These are phyloP conservation scores for Mucor velutinosus DNA, from an alignment of 371 early-diverging fungal species.

Conservation along the genomic window DNA sequence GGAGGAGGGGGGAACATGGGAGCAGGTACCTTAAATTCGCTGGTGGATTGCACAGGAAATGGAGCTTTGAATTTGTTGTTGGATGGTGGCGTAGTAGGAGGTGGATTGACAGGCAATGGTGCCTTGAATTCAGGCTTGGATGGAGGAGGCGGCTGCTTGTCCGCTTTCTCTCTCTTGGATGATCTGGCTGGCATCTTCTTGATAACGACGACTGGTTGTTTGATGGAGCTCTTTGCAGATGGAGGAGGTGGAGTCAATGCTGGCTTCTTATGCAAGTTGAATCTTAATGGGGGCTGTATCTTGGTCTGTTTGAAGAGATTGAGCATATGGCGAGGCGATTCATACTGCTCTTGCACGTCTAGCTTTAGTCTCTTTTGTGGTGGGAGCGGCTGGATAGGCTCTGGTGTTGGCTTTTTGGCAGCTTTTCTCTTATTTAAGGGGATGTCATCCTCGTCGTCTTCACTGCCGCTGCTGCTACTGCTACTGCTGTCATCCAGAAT, in stretches of 20 bases:
- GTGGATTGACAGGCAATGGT: background rate
- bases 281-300: background rate
- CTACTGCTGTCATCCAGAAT: conserved; percentile 10
- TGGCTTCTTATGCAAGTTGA: background rate
- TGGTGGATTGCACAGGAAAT: background rate
- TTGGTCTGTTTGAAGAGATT: background rate
- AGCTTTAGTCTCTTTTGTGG: background rate
- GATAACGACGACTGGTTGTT: background rate
- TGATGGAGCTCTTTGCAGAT: background rate
- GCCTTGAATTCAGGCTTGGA: background rate
- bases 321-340: background rate
- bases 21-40: conserved; percentile 2
- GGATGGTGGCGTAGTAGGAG: background rate
- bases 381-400: background rate
- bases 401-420: background rate
- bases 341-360: background rate
- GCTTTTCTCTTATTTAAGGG: conserved; percentile 14
- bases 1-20: background rate
- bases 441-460: conserved; percentile 20
- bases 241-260: background rate
- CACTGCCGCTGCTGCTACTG: conserved; percentile 3
- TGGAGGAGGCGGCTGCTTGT: background rate
- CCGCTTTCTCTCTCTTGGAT: background rate
- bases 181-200: background rate
- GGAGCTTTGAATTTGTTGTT: background rate